Conservation (phyloP, 805 yeast genomes). For the Hanseniaspora mollemarum region DNA sequence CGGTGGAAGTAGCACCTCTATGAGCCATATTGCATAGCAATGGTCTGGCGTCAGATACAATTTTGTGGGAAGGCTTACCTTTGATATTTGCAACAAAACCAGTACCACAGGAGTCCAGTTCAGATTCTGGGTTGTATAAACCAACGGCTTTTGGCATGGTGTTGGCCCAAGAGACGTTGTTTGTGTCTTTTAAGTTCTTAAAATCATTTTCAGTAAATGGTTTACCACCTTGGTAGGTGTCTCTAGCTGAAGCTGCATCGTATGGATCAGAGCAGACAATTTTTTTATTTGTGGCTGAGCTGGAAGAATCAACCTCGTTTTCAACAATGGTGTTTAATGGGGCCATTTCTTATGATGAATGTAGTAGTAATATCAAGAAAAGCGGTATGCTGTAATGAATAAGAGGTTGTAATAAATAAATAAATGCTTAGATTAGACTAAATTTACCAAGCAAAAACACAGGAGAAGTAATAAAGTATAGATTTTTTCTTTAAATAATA, state of each 20-base stretch:
- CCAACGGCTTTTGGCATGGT: constrained; percentile 79
- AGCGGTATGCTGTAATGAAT: no score
- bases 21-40: constrained; percentile 95
- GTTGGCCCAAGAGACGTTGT: constrained; percentile 81
- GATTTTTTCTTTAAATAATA: no score
- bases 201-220: constrained; percentile 16
- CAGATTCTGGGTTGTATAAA: constrained; percentile 83
- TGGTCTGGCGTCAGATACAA: constrained; percentile 78
- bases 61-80: constrained; percentile 78
- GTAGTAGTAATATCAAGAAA: neutral
- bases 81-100: constrained; percentile 94
- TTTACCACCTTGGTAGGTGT: constrained; percentile 27
- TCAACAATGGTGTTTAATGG: neutral
- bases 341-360: neutral
- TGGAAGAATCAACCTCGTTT: neutral
- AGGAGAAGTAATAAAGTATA: no score
- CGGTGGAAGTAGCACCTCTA: constrained; percentile 94
- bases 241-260: constrained; percentile 23
- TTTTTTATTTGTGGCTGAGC: neutral
- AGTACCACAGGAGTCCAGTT: constrained; percentile 97
- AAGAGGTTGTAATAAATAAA: neutral
- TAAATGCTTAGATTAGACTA: no score
- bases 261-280: constrained; percentile 23
- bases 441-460: no score
- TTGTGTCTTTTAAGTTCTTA: constrained; percentile 17